Percentiles rank a stretch among this genome's conserved stretches.
Evolutionary conservation across 345 rosid genomes (phyloP).

Genomic region (Linum lewisii): DNA sequence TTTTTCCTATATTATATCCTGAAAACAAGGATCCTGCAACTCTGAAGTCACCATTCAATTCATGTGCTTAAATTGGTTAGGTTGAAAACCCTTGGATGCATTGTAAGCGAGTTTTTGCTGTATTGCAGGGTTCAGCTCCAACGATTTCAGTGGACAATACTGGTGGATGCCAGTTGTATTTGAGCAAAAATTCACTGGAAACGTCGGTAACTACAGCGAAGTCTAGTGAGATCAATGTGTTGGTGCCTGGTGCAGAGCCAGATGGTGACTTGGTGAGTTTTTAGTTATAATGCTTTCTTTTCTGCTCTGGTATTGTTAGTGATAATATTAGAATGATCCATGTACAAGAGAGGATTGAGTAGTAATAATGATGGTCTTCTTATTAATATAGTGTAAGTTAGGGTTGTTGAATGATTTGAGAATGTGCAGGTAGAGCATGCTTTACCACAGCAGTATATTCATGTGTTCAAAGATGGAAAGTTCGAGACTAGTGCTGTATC

Average conservation of each 20-base stretch:
- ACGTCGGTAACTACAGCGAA: constrained; percentile 88
- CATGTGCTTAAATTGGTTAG: too few species aligned
- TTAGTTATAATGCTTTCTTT: not conserved
- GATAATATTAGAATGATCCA: too few species aligned
- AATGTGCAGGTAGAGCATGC: constrained; percentile 66
- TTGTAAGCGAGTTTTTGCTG: not conserved
- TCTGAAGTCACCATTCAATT: too few species aligned
- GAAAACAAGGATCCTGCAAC: not conserved
- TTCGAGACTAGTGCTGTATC: constrained; percentile 81
- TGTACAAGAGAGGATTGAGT: too few species aligned
- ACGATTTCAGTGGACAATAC: constrained; percentile 93
- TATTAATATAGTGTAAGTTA: too few species aligned
- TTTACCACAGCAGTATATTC: constrained; percentile 74
- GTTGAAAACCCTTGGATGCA: too few species aligned
- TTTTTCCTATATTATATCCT: constrained; percentile 9
- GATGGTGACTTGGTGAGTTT: constrained; percentile 72
- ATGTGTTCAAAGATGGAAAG: constrained; percentile 53
- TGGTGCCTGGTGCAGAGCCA: constrained; percentile 55
- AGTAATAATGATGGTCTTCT: too few species aligned
- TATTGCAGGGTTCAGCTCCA: constrained; percentile 82
- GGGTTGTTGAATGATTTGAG: too few species aligned
- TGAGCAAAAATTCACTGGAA: constrained; percentile 63
- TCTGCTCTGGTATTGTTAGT: too few species aligned
- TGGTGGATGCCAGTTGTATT: constrained; percentile 72
- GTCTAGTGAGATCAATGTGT: constrained; percentile 81